phyloP scores from a whole-genome alignment of 352 stramenopile species.

The Phytophthora cactorum region DNA sequence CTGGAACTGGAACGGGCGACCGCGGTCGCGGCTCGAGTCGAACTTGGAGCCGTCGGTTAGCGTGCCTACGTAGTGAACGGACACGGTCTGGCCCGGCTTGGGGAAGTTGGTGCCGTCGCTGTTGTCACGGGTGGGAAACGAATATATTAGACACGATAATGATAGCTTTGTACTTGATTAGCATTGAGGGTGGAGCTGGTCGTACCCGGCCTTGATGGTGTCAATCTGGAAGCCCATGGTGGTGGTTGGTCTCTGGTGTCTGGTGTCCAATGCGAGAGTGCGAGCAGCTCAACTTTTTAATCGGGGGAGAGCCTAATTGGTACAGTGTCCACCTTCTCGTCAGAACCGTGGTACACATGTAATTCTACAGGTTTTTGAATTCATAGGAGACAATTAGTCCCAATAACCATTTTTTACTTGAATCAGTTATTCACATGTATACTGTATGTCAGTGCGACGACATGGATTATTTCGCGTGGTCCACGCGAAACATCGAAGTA shows the following conservation, averaged over 20 bases:
- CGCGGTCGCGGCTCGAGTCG: constrained; percentile 82
- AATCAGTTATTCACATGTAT: neutral
- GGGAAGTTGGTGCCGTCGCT: constrained; percentile 85
- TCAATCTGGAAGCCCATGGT: constrained; percentile 70
- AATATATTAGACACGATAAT: neutral
- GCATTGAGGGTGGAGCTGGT: neutral
- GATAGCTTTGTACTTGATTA: neutral
- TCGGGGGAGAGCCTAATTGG: neutral
- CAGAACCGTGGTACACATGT: neutral
- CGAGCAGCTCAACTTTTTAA: constrained; percentile 1
- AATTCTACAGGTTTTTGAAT: neutral
- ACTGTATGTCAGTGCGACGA: neutral
- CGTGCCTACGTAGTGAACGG: constrained; percentile 82
- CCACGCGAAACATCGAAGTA: neutral
- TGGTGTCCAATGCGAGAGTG: constrained; percentile 21
- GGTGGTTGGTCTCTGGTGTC: constrained; percentile 10
- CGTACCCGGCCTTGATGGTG: constrained; percentile 76
- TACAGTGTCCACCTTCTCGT: neutral
- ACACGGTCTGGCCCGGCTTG: constrained; percentile 68
- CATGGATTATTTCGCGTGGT: constrained; percentile 4
- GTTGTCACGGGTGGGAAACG: constrained; percentile 1
- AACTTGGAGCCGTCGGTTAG: constrained; percentile 83
- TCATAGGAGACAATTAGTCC: neutral
- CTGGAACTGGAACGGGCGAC: constrained; percentile 82
- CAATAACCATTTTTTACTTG: neutral